A percentile compares a stretch with the other conserved stretches of the same genome.
Evolutionary conservation across 139 green algal species (phyloP).

Genomic region (Coelastrella sp.): DNA sequence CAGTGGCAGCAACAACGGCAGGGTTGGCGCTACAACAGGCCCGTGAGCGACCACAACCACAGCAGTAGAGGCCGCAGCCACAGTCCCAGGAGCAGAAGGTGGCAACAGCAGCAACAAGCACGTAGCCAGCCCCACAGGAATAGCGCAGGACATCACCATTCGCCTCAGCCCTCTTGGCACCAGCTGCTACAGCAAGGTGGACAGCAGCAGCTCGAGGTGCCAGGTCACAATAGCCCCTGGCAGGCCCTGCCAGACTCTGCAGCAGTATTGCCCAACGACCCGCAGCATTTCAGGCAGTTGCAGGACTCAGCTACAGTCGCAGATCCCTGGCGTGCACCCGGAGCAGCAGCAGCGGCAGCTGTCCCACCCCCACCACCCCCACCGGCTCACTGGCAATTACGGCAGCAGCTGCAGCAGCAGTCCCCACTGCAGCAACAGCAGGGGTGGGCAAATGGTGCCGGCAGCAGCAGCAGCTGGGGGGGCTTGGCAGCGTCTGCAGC

Average conservation of each 20-base stretch:
- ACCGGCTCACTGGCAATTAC: neutral
- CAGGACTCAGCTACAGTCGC: neutral
- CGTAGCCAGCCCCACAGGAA: neutral
- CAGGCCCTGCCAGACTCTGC: too few relatives aligned
- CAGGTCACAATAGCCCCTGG: too few relatives aligned
- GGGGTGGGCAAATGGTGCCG: neutral
- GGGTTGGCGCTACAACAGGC: neutral
- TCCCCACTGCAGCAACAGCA: neutral
- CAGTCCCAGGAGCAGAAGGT: neutral
- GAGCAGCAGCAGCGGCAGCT: neutral
- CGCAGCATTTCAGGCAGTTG: neutral
- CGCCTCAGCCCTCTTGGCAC: neutral
- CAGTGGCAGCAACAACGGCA: slow-evolving; percentile 16
- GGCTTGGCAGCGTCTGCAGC: too few relatives aligned
- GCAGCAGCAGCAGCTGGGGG: neutral
- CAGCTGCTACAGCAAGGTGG: neutral
- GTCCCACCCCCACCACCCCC: neutral
- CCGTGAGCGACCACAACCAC: too few relatives aligned
- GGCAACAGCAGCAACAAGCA: neutral
- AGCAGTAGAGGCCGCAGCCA: slow-evolving; percentile 7
- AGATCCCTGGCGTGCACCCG: neutral
- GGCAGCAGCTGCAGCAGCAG: too few relatives aligned
- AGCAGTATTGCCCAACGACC: neutral
- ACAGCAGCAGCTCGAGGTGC: neutral
- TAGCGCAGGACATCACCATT: neutral